A percentile compares a stretch with the other conserved stretches of the same genome.
Evolutionary conservation across 2,329 filamentous ascomycete species (phyloP).

Genomic region (Thyridium curvatum): DNA sequence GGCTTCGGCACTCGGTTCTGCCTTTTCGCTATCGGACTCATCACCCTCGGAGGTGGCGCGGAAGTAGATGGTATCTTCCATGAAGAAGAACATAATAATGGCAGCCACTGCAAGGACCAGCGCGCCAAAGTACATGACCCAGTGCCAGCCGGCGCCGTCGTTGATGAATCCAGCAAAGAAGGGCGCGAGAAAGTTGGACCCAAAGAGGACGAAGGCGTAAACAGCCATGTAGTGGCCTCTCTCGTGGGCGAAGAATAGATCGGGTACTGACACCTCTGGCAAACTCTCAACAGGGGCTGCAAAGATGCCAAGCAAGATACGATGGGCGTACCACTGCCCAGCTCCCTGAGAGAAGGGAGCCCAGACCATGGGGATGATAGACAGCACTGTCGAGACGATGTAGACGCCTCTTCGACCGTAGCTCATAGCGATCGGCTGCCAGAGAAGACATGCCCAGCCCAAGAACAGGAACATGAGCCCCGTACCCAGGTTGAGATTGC

Average conservation of each 20-base stretch:
- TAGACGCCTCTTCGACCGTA: constrained; percentile 45
- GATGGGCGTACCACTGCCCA: constrained; percentile 11
- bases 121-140: constrained; percentile 45
- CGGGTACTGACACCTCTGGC: constrained; percentile 20
- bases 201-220: constrained; percentile 33
- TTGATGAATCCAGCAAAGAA: constrained; percentile 41
- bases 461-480: constrained; percentile 43
- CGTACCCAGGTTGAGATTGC: constrained; percentile 40
- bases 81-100: constrained; percentile 47
- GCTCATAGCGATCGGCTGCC: constrained; percentile 44
- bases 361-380: constrained; percentile 28
- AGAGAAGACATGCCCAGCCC: constrained; percentile 39
- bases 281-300: constrained; percentile 19
- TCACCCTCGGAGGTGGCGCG: constrained; percentile 13
- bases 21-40: constrained; percentile 13
- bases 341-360: constrained; percentile 15
- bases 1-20: constrained; percentile 18
- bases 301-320: constrained; percentile 17
- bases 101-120: constrained; percentile 42
- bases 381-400: constrained; percentile 28
- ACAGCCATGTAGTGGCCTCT: constrained; percentile 28
- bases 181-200: constrained; percentile 36
- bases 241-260: constrained; percentile 13
- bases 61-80: constrained; percentile 52
- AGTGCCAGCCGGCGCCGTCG: constrained; percentile 39